Evolutionary conservation across 2,329 filamentous ascomycete species (phyloP), one percentile per base, ranked within the genome.

Genomic region (Pyricularia pennisetigena): DNA sequence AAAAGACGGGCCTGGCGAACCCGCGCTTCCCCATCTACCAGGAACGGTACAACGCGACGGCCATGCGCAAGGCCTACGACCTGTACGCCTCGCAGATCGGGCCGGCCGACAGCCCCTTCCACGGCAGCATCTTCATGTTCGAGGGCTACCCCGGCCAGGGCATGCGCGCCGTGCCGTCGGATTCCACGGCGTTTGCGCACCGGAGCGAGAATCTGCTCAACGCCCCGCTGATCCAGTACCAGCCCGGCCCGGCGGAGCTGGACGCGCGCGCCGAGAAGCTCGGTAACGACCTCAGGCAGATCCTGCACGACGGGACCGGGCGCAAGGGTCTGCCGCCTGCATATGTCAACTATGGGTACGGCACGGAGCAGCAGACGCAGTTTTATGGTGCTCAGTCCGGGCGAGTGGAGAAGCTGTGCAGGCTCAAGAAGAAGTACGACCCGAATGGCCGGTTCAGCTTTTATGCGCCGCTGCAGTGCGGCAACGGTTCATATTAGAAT

Each of bases 311-410:
- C 10, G 77, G 74, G 0, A 79, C 72, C 65, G 80, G 77, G 2
- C 68, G 74, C 28, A 68, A 72, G 1, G 71, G 76, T 35, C 61
- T n/a, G 10, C 29, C 79, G 66, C 75, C 79, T 68, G 73, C 77
- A 0, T 85, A 86, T 68, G 77, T 84, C 67, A 86, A 86, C 74
- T 86, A 85, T 71, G 83, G 82, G 0, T 78, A 78, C 67, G 83
- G 83, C 1, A 76, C 81, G 9, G 83, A 86, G 75, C 72, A 73
- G 1, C 71, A 75, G 0, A 68, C 74, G 65, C 73, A 75, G 2
- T 76, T 79, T 75, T 86, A 87, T 71, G 84, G 84, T 8, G 41
- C 41, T 8, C 75, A 75, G 67, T 67, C 71, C 59, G 85, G 83
- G 82, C 78, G 84, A 16, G 75, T 82, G 71, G 73, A 80, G 67